Evolutionary conservation across 1,284 basidiomycete species (phyloP), one percentile per base, ranked within the genome.

Genomic region (Heterobasidion parviporum): DNA sequence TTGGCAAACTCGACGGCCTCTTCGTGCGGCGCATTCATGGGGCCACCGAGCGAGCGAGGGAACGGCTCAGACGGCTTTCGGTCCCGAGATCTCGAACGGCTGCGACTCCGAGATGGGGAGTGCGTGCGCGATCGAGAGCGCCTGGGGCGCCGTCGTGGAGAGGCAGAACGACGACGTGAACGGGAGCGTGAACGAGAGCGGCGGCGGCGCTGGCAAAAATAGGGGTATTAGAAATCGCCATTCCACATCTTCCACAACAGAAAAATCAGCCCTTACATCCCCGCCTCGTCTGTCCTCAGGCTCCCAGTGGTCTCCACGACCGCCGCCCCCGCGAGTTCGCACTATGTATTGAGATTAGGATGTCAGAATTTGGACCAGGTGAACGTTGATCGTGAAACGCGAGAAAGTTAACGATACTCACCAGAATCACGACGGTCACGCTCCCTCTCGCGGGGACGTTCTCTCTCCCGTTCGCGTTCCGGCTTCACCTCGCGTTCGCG

Each of bases 1-100:
- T 95, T 94, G 65, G 92, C 87, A 64, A 94, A 92, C 68, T 92
- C 92, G 64, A 83, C 85, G 14, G 92, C 92, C 69, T 94, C 92
- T 74, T 92, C 90, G 57, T 88, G 83, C 18, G 89, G 83, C 33
- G 92, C 92, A 64, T 95, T 94, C 82, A 94, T 93, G 2, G 93
- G 91, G 1, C 92, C 92, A 32, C 91, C 92, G 32, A 92, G 83
- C 2, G 89, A 91, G 56, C 88, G 83, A 16, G 87, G 72, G 64
- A 89, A 89, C 6, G 85, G 66, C 61, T 89, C 88, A 4, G 74
- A 65, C 52, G 77, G 63, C 64, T 81, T 81, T 62, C 84, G 79
- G 60, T 83, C 83, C 32, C 82, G 75, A 63, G 78, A 79, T 54
- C 86, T 80, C 50, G 81, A 83, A 36, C 83, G 46, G 50, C 76